Evolutionary conservation across 2,329 filamentous ascomycete genomes (phyloP), one percentile per base, ranked within the genome.

Genomic region (Paraphaeosphaeria sporulosa): DNA sequence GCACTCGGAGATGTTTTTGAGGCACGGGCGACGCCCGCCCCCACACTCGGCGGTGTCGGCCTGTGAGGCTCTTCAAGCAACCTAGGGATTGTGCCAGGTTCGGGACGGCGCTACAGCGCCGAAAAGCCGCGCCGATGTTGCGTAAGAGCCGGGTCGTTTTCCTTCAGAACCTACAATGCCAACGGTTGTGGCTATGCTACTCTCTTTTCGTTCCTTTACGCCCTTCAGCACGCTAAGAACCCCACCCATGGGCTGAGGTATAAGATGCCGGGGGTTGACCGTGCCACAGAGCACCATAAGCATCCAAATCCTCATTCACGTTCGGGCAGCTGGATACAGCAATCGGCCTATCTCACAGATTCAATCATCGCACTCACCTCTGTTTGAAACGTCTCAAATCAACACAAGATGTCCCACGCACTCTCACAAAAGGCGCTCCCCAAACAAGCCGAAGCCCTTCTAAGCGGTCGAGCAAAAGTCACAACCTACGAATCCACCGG

Each of bases 401-500:
- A 27, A 27, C 19, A 23, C 19, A 55, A 7, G 30, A 55, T 55
- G 52, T 21, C 52, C 13, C 52, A 55, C 40, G 42, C 40, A n/a
- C 19, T 55, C 52, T 12, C 21, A 21, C 40, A 55, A 36, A 55
- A 23, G 17, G 30, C 8, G 12, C 42, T 68, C 10, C 72, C 72
- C 23, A 64, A 64, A 9, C 72, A 72, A 57, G 71, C 69, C 8
- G 58, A 61, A 38, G 63, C 62, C 15, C 61, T 75, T 30, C 63
- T 76, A n/a, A 58, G 44, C 36, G 63, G 65, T 21, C 53, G 59
- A n/a, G 56, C 61, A 21, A 72, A 71, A 57, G 70, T 73, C 40
- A 36, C 55, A 12, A 70, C 69, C 32, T 76, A 76, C 62, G 68
- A 73, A 55, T 60, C 65, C 27, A 72, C 71, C 38, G 72, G 71